Base-by-base conservation (phyloP, 129 eudicot genomes). In the sunflower (Helianthus annuus) region DNA sequence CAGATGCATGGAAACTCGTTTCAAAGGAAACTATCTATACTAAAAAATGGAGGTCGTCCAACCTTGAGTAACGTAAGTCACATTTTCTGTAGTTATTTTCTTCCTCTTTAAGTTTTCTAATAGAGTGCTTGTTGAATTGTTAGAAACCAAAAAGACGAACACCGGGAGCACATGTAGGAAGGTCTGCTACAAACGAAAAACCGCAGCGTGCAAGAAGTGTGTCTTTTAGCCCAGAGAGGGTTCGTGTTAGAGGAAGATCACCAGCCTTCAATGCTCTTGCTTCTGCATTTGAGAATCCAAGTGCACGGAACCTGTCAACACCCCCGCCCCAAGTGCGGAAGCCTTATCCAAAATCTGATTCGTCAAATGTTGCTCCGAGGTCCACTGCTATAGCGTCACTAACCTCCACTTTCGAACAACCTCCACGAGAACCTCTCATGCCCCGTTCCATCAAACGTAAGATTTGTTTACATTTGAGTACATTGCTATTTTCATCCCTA, bases 221-320 rank as follows among this genome's bases (percentile, higher is more conserved):
- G 69, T 84, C 93, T 58, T 85, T 89, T 64, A 83, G 89, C 79
- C 88, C 92, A 12, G 97, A 95, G 34, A 79, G 96, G 60, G 88
- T 80, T 49, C 97, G 99, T 42, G 91, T 83, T 27, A 81, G 99
- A 76, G 99, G 99, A 64, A 86, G 97, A 48, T 95, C 99, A 77
- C 99, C 99, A 59, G 96, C 96, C 19, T 95, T 95, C 68, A 95
- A 86, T 75, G 99, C 99, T 38, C 83, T 95, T 39, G 99, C 99
- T n/a, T 88, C 99, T 52, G 86, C 86, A 16, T 95, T 95, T 67
- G 99, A 95, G 84, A 95, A 79, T 32, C 77, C 93, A 48, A 90
- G 72, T 69, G 76, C 90, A 52, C 77, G 99, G 64, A 95, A 95
- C 72, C 82, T 95, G 8, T 95, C 99, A 60, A 95, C 99, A 76